These are phyloP conservation scores for Monascus ruber DNA, from an alignment of 2,329 filamentous ascomycete species.

Conservation along the genomic window DNA sequence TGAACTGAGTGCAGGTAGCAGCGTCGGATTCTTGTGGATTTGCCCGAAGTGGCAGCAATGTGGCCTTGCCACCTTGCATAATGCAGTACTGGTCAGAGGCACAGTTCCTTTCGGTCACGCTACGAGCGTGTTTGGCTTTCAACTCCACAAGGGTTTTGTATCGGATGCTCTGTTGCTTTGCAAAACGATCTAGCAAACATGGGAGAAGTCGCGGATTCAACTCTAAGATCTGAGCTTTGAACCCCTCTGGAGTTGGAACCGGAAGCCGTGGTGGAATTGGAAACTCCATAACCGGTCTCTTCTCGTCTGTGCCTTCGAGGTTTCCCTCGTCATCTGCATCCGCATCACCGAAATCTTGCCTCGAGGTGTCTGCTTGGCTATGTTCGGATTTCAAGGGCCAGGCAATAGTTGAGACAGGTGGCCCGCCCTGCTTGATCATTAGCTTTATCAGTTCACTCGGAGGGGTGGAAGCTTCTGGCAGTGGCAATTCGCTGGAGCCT, in stretches of 20 bases:
- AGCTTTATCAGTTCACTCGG: conserved; percentile 37
- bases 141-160: conserved; percentile 65
- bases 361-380: conserved; percentile 3
- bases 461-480: conserved; percentile 19
- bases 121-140: conserved; percentile 58
- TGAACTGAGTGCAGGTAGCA: conserved; percentile 42
- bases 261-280: conserved; percentile 55
- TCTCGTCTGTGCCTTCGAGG: conserved; percentile 36
- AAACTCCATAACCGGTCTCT: conserved; percentile 51
- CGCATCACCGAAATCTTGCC: conserved; percentile 6
- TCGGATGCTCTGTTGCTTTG: conserved; percentile 64
- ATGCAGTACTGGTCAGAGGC: conserved; percentile 52
- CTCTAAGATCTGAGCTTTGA: conserved; percentile 59
- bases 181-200: conserved; percentile 67
- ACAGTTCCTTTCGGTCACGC: conserved; percentile 48
- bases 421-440: conserved; percentile 47
- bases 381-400: conserved; percentile 26
- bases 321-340: conserved; percentile 20
- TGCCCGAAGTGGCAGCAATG: conserved; percentile 46
- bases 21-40: conserved; percentile 45
- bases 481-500: conserved; percentile 47
- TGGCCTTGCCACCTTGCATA: conserved; percentile 54
- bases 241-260: conserved; percentile 62
- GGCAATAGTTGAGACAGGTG: conserved; percentile 45
- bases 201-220: conserved; percentile 63